A percentile compares a stretch with the other conserved stretches of the same genome.
phyloP scores from a whole-genome alignment of 2,329 filamentous ascomycete species.

The Alternaria rosae region DNA sequence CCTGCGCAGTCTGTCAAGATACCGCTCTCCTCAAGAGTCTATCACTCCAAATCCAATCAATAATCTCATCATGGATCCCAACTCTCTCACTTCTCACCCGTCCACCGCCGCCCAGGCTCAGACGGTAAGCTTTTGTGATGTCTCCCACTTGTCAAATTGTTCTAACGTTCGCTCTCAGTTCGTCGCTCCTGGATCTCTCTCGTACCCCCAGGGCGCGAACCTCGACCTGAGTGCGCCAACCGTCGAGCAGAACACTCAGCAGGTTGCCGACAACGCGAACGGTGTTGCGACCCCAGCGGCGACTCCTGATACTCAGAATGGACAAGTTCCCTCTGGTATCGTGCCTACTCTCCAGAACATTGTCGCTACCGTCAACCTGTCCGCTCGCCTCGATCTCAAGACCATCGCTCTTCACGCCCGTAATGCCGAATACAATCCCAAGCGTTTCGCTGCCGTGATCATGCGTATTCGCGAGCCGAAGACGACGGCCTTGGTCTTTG shows the following conservation, averaged over 20 bases:
- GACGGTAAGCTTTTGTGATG: conserved; percentile 59
- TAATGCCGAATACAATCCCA: conserved; percentile 98
- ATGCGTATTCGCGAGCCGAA: conserved; percentile 99
- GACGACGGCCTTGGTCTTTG: conserved; percentile 97
- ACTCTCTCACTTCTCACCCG: conserved; percentile 85
- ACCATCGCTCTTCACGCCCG: conserved; percentile 97
- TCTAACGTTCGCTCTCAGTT: conserved; percentile 54
- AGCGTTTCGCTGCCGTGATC: conserved; percentile 99
- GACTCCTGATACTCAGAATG: conserved; percentile 80
- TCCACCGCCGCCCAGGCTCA: conserved; percentile 91
- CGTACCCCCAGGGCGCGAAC: conserved; percentile 79
- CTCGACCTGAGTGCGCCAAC: conserved; percentile 83
- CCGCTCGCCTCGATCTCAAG: conserved; percentile 97
- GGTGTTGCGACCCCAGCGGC: conserved; percentile 90
- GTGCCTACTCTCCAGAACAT: conserved; percentile 72
- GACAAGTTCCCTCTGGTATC: conserved; percentile 68
- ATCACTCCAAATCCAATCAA: conserved; percentile 37
- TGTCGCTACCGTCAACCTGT: conserved; percentile 98
- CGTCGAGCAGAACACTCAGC: conserved; percentile 71
- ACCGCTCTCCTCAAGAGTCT: conserved; percentile 38
- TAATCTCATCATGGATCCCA: conserved; percentile 71
- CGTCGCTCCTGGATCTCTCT: conserved; percentile 89
- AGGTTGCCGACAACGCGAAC: conserved; percentile 60
- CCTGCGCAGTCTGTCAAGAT: conserved; percentile 45
- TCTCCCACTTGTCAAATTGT: conserved; percentile 15